These are phyloP conservation scores for Zasmidium citrigriseum DNA, from an alignment of 2,329 filamentous ascomycete species.

Conservation along the genomic window DNA sequence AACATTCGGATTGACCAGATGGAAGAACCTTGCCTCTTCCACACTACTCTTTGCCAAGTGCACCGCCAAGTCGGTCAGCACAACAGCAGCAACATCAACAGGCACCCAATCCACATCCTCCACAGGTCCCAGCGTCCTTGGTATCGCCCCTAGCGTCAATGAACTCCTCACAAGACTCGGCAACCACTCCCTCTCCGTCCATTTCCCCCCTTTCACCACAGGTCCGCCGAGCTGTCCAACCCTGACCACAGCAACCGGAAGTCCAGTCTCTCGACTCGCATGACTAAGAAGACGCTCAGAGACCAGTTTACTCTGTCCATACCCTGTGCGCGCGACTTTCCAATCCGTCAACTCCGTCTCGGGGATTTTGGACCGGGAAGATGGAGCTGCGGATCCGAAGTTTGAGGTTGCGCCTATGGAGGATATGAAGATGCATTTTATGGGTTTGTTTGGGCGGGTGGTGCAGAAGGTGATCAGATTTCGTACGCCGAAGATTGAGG, in stretches of 20 bases:
- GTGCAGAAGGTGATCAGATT: constrained; percentile 19
- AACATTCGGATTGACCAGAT: background rate
- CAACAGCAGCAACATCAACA: constrained; percentile 38
- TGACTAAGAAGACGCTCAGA: constrained; percentile 28
- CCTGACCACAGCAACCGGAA: constrained; percentile 10
- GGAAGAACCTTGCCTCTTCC: background rate
- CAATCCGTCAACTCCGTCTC: constrained; percentile 29
- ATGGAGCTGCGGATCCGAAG: constrained; percentile 17
- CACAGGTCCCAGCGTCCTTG: constrained; percentile 45
- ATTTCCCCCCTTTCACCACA: constrained; percentile 42
- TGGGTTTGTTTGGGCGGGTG: constrained; percentile 1
- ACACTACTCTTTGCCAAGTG: background rate
- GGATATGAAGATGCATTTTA: constrained; percentile 35
- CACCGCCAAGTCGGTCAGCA: background rate
- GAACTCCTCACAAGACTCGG: constrained; percentile 52
- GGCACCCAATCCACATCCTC: constrained; percentile 57
- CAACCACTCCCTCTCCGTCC: constrained; percentile 61
- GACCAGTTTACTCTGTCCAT: constrained; percentile 38
- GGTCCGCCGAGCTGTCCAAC: constrained; percentile 22
- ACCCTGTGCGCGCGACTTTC: constrained; percentile 29
- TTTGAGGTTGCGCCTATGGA: constrained; percentile 31
- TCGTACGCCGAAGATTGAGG: constrained; percentile 22
- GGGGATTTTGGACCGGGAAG: constrained; percentile 21
- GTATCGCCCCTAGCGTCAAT: constrained; percentile 49
- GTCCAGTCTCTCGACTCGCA: constrained; percentile 22